Evolutionary conservation across 768 basidiomycete genomes (phyloP), one percentile per base, ranked within the genome.

Genomic region (Fibroporia radiculosa): DNA sequence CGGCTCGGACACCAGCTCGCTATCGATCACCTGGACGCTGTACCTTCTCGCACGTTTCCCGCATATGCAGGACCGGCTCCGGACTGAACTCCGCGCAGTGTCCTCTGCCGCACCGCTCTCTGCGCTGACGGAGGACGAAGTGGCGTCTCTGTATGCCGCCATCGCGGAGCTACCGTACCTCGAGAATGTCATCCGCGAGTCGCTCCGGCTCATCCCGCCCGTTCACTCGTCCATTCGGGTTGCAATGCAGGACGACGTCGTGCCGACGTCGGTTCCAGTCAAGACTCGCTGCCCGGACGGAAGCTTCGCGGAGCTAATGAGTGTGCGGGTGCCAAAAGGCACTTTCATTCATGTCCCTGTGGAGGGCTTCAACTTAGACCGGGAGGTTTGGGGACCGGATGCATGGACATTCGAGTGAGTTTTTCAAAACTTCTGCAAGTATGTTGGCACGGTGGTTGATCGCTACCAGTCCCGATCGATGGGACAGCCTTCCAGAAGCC

Each of bases 11-110:
- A 89, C 90, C 0, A 84, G 84, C 10, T 85, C 86, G 2, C 76
- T 93, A 23, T 75, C 82, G 4, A 64, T 95, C 34, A 87, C 87
- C 0, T 96, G 93, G 92, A 80, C 82, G 1, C 62, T 95, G n/a
- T 67, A 80, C 46, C 66, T 86, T 13, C 74, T 96, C 29, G 79
- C 89, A 0, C 71, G 75, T 53, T 64, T 87, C 57, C 80, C 80
- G 0, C 68, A 68, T 1, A 59, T 82, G 12, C 93, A 96, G 62
- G 67, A 68, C 33, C 78, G 75, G 22, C 72, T 97, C 4, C 81
- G 89, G 12, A 59, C 69, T 1, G 92, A 96, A 56, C 65, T 91
- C 14, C 57, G 73, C 26, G 58, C 67, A 13, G 57, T 78, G n/a
- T 56, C 64, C 5, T 69, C 74, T 7, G 57, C 66, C 1, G 53